Percentiles rank a stretch among this genome's conserved stretches.
phyloP scores from a whole-genome alignment of 1,284 basidiomycete species.

The Pyrrhoderma lamaoense region DNA sequence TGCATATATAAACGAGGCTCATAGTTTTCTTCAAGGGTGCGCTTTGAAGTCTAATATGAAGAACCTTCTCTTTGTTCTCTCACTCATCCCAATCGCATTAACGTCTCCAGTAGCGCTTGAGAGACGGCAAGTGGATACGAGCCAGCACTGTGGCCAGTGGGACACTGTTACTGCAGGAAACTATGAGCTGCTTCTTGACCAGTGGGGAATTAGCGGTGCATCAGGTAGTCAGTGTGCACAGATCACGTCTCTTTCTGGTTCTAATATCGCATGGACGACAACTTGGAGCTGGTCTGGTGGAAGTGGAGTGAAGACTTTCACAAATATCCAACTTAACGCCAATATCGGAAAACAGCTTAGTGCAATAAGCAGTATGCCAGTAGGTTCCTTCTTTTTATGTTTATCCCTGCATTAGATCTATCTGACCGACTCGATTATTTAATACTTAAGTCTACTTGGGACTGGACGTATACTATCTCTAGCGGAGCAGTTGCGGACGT shows the following conservation, averaged over 20 bases:
- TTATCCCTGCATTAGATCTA: no score
- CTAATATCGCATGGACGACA: constrained; percentile 44
- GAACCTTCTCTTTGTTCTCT: no score
- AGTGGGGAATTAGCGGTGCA: constrained; percentile 43
- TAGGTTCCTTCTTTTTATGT: no score
- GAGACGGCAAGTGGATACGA: no score
- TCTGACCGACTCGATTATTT: no score
- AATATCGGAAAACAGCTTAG: constrained; percentile 49
- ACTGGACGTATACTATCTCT: constrained; percentile 32
- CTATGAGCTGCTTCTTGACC: constrained; percentile 45
- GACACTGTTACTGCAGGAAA: constrained; percentile 38
- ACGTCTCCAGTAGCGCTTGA: no score
- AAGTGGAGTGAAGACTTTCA: constrained; percentile 51
- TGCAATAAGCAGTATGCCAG: constrained; percentile 47
- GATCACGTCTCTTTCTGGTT: constrained; percentile 39
- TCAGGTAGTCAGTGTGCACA: constrained; percentile 50
- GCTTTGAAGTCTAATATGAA: no score
- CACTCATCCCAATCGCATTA: no score
- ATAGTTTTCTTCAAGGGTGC: no score
- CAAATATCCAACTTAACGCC: constrained; percentile 46
- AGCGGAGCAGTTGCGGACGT: constrained; percentile 41
- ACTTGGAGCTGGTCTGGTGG: constrained; percentile 50
- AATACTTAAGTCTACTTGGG: constrained; percentile 41
- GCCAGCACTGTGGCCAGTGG: constrained; percentile 41
- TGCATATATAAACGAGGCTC: no score